Percentiles rank a stretch among this genome's conserved stretches.
Conservation (phyloP, 2,329 filamentous ascomycete species). For the Paraconiothyrium brasiliense region DNA sequence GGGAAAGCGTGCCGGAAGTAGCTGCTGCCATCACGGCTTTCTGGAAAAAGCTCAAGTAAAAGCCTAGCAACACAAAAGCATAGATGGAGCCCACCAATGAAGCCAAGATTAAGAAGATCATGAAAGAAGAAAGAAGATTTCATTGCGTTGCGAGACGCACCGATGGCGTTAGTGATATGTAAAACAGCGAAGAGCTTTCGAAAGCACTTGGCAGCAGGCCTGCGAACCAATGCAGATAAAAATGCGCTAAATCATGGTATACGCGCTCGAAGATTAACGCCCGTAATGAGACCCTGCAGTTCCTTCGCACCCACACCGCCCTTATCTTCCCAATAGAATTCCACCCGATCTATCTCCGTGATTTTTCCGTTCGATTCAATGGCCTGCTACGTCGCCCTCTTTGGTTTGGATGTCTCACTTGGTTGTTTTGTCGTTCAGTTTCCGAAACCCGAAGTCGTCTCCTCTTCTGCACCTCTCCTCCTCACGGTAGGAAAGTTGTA, state of each 20-base stretch:
- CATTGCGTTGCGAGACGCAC: background rate
- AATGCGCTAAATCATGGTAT: slow-evolving; percentile 2
- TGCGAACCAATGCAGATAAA: background rate
- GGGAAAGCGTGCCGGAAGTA: slow-evolving; percentile 51
- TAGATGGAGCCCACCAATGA: background rate
- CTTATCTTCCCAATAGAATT: background rate
- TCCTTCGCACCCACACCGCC: background rate
- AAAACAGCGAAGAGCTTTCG: background rate
- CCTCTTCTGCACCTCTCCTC: slow-evolving; percentile 16
- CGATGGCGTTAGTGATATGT: background rate
- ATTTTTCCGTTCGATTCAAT: background rate
- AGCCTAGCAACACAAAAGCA: background rate
- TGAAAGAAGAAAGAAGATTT: background rate
- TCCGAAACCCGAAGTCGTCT: background rate
- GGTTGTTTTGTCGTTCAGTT: background rate
- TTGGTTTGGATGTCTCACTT: background rate
- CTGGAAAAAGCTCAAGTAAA: slow-evolving; percentile 25
- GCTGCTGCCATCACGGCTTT: slow-evolving; percentile 43
- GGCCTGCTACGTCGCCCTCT: background rate
- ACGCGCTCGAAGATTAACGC: background rate
- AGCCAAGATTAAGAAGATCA: background rate
- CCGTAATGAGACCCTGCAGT: background rate
- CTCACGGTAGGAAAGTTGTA: slow-evolving; percentile 44
- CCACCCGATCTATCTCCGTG: background rate
- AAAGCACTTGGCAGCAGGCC: background rate